Base-by-base conservation (phyloP, 441 rosid species). In the Theobroma grandiflorum region DNA sequence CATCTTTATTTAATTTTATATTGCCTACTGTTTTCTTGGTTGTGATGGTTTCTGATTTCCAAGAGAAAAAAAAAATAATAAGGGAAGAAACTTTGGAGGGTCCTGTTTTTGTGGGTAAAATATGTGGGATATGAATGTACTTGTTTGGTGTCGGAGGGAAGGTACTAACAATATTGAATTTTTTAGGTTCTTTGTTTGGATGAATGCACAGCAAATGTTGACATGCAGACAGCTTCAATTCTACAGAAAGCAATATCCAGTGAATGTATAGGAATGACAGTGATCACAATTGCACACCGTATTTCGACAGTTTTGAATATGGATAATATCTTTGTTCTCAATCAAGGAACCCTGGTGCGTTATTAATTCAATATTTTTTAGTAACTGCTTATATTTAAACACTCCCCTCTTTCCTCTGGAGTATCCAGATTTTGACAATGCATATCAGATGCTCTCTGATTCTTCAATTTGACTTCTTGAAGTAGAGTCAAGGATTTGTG, bases 241-340 rank as follows among this genome's bases (percentile, higher is more conserved):
- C 88, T 95, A 57, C 97, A 95, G 64, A 89, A 85, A 84, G 81
- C 98, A 22, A 90, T 95, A 86, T 86, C 91, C 18, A 89, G 83
- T 11, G 96, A 88, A 82, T 94, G 98, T 85, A 83, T 78, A 84
- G 97, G 95, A 64, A 82, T 87, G 79, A 95, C 99, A 1, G 93
- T 97, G 61, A 87, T 95, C 80, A 94, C 97, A 77, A 92, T 97
- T 77, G 99, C 98, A 52, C 98, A 97, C 79, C 97, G 98, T 77
- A 97, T 97, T 77, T 97, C 98, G 11, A 92, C 94, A 1, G 94
- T 95, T 74, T 70, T 90, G 82, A 89, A 84, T 59, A 86, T 97
- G 97, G 97, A 95, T 88, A 82, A 80, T 65, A 85, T 97, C 82
- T 82, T 95, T 4, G 83, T 97, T 81, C 95, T 97, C 75, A 93